A percentile compares a stretch with the other conserved stretches of the same genome.
Conservation (phyloP, 2,329 filamentous ascomycete genomes). For the Colletotrichum spaethianum region DNA sequence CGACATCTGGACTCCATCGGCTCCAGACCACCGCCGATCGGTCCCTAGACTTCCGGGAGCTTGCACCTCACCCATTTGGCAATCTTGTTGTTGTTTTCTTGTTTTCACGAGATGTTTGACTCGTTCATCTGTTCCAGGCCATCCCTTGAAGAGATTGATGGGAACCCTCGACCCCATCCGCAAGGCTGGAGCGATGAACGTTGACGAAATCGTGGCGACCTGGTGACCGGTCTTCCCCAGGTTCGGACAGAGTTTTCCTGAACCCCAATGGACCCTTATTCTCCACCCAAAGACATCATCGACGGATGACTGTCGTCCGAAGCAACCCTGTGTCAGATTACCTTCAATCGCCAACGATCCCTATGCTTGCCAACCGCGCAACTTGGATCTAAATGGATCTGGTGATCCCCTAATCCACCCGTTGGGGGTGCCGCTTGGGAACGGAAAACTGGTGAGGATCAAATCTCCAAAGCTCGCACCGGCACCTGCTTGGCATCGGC, state of each 20-base stretch:
- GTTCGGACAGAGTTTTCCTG: conserved; percentile 27
- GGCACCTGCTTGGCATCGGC: conserved; percentile 17
- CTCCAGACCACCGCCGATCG: conserved; percentile 29
- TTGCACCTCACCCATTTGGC: not conserved
- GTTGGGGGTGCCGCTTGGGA: conserved; percentile 4
- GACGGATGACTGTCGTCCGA: conserved; percentile 14
- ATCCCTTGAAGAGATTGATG: not conserved
- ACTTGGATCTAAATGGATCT: not conserved
- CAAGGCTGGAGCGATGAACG: conserved; percentile 5
- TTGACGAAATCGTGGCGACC: conserved; percentile 36
- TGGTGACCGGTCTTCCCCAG: conserved; percentile 12
- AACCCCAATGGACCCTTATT: conserved; percentile 32
- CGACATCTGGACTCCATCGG: conserved; percentile 27
- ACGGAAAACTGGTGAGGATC: not conserved
- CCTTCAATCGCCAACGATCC: not conserved
- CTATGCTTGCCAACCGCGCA: not conserved
- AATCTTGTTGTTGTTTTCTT: not conserved
- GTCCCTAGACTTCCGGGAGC: not conserved
- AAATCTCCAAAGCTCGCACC: conserved; percentile 1
- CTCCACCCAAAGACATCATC: conserved; percentile 33
- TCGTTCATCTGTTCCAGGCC: conserved; percentile 19
- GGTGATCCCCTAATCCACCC: not conserved
- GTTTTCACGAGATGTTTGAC: conserved; percentile 3
- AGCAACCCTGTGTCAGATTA: not conserved
- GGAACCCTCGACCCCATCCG: not conserved